These are phyloP conservation scores for Fomitiporia mediterranea DNA, from an alignment of 1,284 basidiomycete genomes.

Conservation along the genomic window DNA sequence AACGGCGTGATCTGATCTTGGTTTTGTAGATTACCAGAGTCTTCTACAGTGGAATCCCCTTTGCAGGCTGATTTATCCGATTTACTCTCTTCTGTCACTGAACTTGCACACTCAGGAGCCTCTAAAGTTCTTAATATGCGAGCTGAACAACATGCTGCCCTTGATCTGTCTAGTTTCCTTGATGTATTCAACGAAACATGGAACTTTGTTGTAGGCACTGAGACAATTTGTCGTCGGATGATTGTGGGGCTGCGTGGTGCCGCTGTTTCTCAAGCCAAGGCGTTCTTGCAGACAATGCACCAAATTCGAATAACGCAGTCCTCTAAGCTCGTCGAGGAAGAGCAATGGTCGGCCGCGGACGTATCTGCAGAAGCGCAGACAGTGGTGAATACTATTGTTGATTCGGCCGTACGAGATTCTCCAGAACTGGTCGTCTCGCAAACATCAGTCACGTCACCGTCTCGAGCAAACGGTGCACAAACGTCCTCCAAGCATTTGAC, in stretches of 20 bases:
- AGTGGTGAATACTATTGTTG: constrained; percentile 70
- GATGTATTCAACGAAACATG: constrained; percentile 82
- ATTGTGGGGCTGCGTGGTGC: constrained; percentile 86
- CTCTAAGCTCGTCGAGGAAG: constrained; percentile 89
- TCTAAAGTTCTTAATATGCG: constrained; percentile 77
- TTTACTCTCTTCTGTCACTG: constrained; percentile 73
- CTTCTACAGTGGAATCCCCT: constrained; percentile 37
- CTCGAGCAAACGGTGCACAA: constrained; percentile 20
- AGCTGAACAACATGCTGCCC: constrained; percentile 70
- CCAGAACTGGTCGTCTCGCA: constrained; percentile 51
- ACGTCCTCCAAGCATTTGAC: constrained; percentile 61
- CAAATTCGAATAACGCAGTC: constrained; percentile 76
- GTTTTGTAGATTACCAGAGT: constrained; percentile 32
- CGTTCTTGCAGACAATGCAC: constrained; percentile 85
- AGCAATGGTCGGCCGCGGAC: constrained; percentile 83
- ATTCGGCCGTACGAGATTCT: constrained; percentile 80
- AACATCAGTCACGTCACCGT: constrained; percentile 21
- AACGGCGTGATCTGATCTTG: constrained; percentile 12
- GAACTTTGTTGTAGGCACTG: constrained; percentile 85
- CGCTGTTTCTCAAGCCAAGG: constrained; percentile 82
- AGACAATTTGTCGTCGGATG: constrained; percentile 83
- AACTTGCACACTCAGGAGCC: constrained; percentile 77
- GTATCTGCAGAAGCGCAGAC: constrained; percentile 65
- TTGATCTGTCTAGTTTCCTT: constrained; percentile 75
- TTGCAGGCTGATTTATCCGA: constrained; percentile 64